These are phyloP conservation scores for Colletotrichum karsti DNA, from an alignment of 2,329 filamentous ascomycete genomes.

Conservation along the genomic window DNA sequence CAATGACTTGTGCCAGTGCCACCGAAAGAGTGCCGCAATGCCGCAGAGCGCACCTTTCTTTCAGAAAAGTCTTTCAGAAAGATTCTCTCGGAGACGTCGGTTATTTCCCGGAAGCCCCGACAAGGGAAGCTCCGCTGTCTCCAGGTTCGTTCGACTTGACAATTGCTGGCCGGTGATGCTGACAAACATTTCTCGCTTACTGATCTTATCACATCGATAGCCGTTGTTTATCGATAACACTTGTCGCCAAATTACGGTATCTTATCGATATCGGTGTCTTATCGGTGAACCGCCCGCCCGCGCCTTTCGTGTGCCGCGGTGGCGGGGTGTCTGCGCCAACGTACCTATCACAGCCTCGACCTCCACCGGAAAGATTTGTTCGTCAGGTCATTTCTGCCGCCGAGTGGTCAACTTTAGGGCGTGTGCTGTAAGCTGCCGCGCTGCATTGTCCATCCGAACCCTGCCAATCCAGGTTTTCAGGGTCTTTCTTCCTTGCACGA, in stretches of 20 bases:
- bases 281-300: background rate
- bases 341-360: conserved; percentile 21
- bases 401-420: conserved; percentile 9
- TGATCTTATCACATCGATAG: background rate
- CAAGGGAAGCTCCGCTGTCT: conserved; percentile 22
- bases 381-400: conserved; percentile 24
- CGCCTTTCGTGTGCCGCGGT: too few relatives aligned
- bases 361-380: conserved; percentile 12
- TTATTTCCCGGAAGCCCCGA: conserved; percentile 23
- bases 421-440: conserved; percentile 2
- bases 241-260: background rate
- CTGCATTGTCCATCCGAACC: conserved; percentile 1
- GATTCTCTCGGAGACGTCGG: background rate
- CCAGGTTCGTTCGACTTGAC: too few relatives aligned
- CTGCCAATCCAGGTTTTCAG: background rate
- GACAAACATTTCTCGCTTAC: background rate
- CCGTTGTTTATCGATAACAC: background rate
- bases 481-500: background rate
- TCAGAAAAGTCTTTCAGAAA: background rate
- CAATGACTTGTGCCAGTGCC: conserved; percentile 1
- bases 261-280: background rate
- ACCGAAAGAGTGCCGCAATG: background rate
- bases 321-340: conserved; percentile 4
- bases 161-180: background rate
- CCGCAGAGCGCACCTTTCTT: conserved; percentile 1